Evolutionary conservation across 805 yeast genomes (phyloP), one percentile per base, ranked within the genome.

Genomic region (Barnettozyma populi): DNA sequence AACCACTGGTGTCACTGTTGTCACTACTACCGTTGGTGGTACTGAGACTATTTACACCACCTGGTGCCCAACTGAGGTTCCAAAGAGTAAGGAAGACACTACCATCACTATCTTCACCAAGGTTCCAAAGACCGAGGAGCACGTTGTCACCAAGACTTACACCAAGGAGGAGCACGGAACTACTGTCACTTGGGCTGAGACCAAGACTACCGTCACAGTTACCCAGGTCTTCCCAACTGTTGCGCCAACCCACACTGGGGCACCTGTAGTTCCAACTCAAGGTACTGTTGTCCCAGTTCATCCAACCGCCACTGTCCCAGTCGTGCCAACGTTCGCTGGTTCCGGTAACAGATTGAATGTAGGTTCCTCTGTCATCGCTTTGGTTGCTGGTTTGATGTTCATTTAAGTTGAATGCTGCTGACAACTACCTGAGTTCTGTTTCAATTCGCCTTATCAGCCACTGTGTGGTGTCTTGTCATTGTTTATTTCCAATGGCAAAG

Each of bases 1-100:
- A 11, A 46, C 43, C 27, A 46, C 45, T 43, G 47, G 43, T 38
- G 37, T 44, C 9, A 45, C 47, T 39, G 47, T 45, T 39, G 36
- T 39, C 13, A 45, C 44, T 2, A n/a, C 39, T 19, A 44, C 47
- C 13, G 19, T 14, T 7, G 20, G 25, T 10, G 42, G 45, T 36
- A 27, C n/a, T 29, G 42, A 35, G 16, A 46, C 48, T 13, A 31
- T 24, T 24, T 23, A 41, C 45, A 36, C 34, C 11, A 46, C 48
- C 29, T 45, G 36, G 44, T 41, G 44, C 23, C 13, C 36, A 23
- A 40, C 44, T 21, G 47, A 36, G 13, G 43, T 19, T 5, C 31
- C 31, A 27, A 19, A 35, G 21, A 19, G 37, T 19, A 7, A 27
- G 10, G 21, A 35, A 8, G 37, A 35, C 11, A 9, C 11, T 2